These are phyloP conservation scores for Lachnellula occidentalis DNA, from an alignment of 2,329 filamentous ascomycete species.

Conservation along the genomic window DNA sequence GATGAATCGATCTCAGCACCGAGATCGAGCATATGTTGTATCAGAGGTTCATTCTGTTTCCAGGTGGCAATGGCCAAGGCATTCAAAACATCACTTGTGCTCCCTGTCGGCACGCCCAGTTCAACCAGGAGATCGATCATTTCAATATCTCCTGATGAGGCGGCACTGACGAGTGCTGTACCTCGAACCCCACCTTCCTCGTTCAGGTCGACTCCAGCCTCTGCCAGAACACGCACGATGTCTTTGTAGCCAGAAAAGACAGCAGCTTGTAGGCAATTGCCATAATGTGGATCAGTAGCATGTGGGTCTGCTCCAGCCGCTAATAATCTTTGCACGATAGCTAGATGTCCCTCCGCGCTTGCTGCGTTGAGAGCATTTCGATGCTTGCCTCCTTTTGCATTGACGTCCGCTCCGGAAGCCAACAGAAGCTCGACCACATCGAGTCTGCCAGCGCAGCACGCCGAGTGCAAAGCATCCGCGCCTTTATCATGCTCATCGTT, in stretches of 20 bases:
- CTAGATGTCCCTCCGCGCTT: neutral
- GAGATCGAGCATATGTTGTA: neutral
- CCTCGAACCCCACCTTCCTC: neutral
- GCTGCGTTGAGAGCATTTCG: neutral
- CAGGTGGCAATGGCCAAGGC: neutral
- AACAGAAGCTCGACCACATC: slow-evolving; percentile 2
- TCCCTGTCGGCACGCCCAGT: neutral
- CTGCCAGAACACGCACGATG: neutral
- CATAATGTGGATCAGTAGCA: neutral
- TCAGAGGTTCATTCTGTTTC: neutral
- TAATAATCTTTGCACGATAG: neutral
- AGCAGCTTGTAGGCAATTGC: neutral
- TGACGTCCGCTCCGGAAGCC: slow-evolving; percentile 17
- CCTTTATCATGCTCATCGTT: neutral
- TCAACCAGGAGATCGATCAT: neutral
- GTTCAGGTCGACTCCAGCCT: neutral
- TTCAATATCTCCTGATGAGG: neutral
- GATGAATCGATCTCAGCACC: neutral
- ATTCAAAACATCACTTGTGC: neutral
- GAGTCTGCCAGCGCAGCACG: slow-evolving; percentile 1
- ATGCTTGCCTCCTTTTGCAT: slow-evolving; percentile 6
- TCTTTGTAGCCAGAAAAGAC: neutral
- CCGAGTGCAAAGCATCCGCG: slow-evolving; percentile 1
- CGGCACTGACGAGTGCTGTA: neutral
- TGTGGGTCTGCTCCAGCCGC: neutral